Evolutionary conservation across 1,139 yeast species (phyloP), one percentile per base, ranked within the genome.

Genomic region (Suhomyces anneliseae): DNA sequence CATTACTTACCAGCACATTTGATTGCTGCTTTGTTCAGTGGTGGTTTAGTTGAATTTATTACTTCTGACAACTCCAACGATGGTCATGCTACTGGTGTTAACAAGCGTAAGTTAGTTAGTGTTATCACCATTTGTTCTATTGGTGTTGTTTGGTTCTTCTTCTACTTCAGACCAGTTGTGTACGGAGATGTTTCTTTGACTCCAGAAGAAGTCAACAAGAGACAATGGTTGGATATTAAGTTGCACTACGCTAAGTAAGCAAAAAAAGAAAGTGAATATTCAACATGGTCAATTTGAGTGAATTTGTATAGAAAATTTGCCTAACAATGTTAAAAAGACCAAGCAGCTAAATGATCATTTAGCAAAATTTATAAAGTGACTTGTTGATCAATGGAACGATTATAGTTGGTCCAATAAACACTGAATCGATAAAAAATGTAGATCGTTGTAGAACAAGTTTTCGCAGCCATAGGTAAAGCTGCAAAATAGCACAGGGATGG

Each of bases 1-100:
- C 99, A 93, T 68, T 93, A 93, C 66, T 73, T 93, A 58, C 99
- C 99, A 35, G 99, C 99, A 0, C 99, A 95, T 65, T 74, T 93
- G 62, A 79, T 90, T 54, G 96, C 96, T 8, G 92, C 96, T 0
- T 68, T 90, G 57, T 81, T 92, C 51, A 71, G 93, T 11, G 98
- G 95, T 27, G 92, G 87, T 0, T 71, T 90, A 52, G 76, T 87
- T 52, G 99, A 95, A 65, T 83, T 90, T 58, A 66, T 90, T 39
- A 78, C 87, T 60, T 84, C 95, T 26, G 85, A 83, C 56, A 82
- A 81, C 58, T 70, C 76, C 53, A 59, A 64, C 15, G 46, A 62
- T 27, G 52, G 50, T 24, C 15, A 34, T 7, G 42, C 47, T 15
- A 47, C 47, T 19, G 66, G 65, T 0, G 58, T 70, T 19, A 54